phyloP scores from a whole-genome alignment of 2,329 filamentous ascomycete species.

The Zymoseptoria brevis region DNA sequence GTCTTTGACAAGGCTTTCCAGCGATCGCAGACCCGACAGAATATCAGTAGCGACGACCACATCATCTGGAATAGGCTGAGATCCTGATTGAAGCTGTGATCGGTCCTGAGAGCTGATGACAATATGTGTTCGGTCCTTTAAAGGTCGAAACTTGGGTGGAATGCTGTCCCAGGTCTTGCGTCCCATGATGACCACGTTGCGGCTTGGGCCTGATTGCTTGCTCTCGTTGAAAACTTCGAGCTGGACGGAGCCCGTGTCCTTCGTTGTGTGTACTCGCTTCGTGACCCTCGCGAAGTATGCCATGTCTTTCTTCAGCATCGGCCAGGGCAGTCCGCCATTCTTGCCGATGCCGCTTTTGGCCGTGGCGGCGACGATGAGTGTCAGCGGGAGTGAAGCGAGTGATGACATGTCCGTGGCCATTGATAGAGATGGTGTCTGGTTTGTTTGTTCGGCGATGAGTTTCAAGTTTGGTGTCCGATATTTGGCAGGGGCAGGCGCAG shows the following conservation, averaged over 20 bases:
- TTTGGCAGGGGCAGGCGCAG: neutral
- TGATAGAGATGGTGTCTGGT: neutral
- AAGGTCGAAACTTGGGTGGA: conserved; percentile 66
- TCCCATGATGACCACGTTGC: conserved; percentile 82
- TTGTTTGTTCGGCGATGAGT: neutral
- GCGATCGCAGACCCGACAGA: conserved; percentile 22
- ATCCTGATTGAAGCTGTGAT: conserved; percentile 13
- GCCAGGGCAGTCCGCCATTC: conserved; percentile 77
- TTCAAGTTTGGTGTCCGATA: neutral
- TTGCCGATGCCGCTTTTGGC: conserved; percentile 78
- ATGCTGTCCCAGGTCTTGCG: conserved; percentile 95
- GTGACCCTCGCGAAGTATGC: conserved; percentile 89
- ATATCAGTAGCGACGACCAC: conserved; percentile 45
- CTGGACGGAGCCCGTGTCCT: conserved; percentile 26
- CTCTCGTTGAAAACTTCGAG: conserved; percentile 10
- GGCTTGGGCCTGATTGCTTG: conserved; percentile 14
- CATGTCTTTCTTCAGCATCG: conserved; percentile 86
- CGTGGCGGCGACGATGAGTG: conserved; percentile 92
- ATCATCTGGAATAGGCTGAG: conserved; percentile 31
- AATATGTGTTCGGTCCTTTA: conserved; percentile 73
- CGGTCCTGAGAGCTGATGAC: conserved; percentile 55
- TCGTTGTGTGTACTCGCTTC: conserved; percentile 55
- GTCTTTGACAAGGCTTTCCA: conserved; percentile 26
- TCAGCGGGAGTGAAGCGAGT: conserved; percentile 44
- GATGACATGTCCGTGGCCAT: conserved; percentile 24